Conservation (phyloP, 805 yeast species). For the Wickerhamiella spandovensis region DNA sequence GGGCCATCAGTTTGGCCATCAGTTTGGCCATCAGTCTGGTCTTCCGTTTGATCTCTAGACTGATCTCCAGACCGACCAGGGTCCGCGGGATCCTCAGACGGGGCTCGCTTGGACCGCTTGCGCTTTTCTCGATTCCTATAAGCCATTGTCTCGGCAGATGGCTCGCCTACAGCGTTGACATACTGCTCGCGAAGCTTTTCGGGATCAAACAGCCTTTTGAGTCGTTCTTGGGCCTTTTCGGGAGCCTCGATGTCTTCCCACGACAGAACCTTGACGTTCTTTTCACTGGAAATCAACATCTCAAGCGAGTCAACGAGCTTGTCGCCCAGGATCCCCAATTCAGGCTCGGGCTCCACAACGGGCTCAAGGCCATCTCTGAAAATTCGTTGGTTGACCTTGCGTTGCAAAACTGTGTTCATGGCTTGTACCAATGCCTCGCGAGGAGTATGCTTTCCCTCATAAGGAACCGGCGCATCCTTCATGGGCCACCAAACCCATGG, state of each 20-base stretch:
- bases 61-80: too few relatives aligned
- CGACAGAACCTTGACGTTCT: not conserved
- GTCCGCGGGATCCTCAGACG: too few relatives aligned
- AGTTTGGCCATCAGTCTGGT: too few relatives aligned
- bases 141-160: not conserved
- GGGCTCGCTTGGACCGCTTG: not conserved
- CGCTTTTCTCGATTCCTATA: not conserved
- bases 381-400: slow-evolving; percentile 14
- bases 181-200: not conserved
- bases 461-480: not conserved
- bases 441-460: not conserved
- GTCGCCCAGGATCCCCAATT: slow-evolving; percentile 2
- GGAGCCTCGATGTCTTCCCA: slow-evolving; percentile 9
- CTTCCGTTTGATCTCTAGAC: too few relatives aligned
- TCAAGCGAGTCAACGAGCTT: slow-evolving; percentile 6
- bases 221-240: slow-evolving; percentile 8
- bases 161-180: not conserved
- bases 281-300: not conserved
- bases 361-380: slow-evolving; percentile 12
- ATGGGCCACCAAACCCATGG: not conserved
- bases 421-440: slow-evolving; percentile 9
- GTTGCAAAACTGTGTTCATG: slow-evolving; percentile 15
- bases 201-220: slow-evolving; percentile 9
- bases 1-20: too few relatives aligned
- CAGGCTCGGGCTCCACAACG: slow-evolving; percentile 13